Conservation (phyloP, 305 asterid species). For the Coffea humblotiana region DNA sequence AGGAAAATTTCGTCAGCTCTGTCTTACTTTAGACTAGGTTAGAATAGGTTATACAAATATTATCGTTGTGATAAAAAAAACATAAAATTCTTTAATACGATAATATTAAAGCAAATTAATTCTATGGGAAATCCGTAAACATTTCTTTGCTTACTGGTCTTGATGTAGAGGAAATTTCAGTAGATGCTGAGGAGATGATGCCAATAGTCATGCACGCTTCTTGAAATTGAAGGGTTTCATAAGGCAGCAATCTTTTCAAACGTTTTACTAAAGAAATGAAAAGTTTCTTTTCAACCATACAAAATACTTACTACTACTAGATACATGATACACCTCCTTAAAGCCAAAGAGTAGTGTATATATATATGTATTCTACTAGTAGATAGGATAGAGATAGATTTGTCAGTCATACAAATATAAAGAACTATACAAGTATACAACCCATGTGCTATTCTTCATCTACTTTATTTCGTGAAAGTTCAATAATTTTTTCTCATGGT, state of each 20-base stretch:
- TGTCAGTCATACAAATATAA: background rate
- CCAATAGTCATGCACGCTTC: constrained; percentile 6
- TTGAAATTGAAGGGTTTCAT: constrained; percentile 18
- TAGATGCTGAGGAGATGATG: background rate
- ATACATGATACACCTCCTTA: constrained; percentile 14
- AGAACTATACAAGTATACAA: background rate
- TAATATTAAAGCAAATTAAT: too few relatives aligned
- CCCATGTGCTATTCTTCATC: background rate
- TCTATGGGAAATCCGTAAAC: background rate
- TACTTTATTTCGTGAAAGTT: too few relatives aligned
- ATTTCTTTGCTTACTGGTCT: background rate
- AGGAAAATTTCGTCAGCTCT: too few relatives aligned
- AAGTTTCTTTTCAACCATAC: constrained; percentile 3
- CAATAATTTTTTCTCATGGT: background rate
- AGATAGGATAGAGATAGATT: background rate
- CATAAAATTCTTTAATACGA: too few relatives aligned
- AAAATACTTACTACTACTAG: background rate
- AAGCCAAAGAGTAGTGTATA: constrained; percentile 19
- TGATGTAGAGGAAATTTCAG: background rate
- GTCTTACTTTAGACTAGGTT: too few relatives aligned
- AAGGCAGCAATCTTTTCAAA: constrained; percentile 23
- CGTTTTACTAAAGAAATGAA: background rate
- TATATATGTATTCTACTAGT: background rate
- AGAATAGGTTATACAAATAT: too few relatives aligned
- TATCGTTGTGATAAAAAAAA: too few relatives aligned